Base-by-base conservation (phyloP, 169 alveolate species). In the Amoebophrya sp. region DNA sequence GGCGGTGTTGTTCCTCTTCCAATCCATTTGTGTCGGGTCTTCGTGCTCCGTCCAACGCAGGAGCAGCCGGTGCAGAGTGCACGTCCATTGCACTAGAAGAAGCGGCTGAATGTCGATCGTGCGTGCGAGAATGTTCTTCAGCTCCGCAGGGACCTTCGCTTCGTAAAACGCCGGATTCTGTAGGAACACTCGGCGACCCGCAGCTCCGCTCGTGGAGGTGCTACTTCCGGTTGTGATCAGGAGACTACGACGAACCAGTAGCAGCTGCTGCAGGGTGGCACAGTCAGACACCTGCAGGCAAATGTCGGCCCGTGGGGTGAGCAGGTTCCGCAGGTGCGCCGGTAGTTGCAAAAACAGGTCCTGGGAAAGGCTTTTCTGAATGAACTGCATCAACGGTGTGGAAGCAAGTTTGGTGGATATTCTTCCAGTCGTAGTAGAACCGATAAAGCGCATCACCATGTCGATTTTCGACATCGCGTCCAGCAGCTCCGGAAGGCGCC, bases 401-500 rank as follows among this genome's bases (percentile, higher is more conserved):
- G 54, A 2, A 41, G 23, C 2, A 41, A 12, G 54, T 41, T 12
- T 66, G 83, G 83, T 2, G 29, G 83, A 25, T 66, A 66, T n/a
- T n/a, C 18, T 2, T 66, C 83, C 35, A 0, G 83, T 66, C 1
- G 29, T 1, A n/a, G 83, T 25, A 1, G 83, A 25, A 2, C 32
- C 12, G 35, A 66, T 2, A 25, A 66, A 66, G 10, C 83, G 83
- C 2, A 2, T 7, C 35, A 66, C 18, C 83, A 66, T 66, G 32
- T 66, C 83, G 32, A 66, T 66, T 66, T 66, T 66, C 39, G 83
- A 66, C 2, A 66, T 66, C 10, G 83, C 83, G 35, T 66, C 83
- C 83, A 66, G 83, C 83, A 66, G 32, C 83, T 66, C 83, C 83
- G 83, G 83, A 3, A 66, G 35, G 83, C 83, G 83, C 83, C 83